A percentile compares a stretch with the other conserved stretches of the same genome.
phyloP scores from a whole-genome alignment of 352 stramenopile species.

The Globisporangium canariense region DNA sequence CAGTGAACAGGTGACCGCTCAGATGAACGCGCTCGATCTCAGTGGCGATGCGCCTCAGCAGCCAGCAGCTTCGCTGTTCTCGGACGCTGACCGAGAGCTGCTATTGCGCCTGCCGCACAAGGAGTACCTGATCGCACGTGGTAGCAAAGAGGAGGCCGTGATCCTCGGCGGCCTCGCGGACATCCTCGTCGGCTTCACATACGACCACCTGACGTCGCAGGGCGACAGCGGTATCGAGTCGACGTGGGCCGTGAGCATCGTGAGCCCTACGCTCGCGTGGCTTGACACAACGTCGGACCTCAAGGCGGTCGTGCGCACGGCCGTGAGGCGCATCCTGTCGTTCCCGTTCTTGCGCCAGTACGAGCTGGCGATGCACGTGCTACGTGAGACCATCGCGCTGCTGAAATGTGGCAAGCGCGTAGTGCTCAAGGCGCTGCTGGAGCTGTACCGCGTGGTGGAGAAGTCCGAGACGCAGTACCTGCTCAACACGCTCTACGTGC shows the following conservation, averaged over 20 bases:
- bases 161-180: constrained; percentile 89
- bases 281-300: constrained; percentile 82
- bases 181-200: constrained; percentile 94
- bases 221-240: constrained; percentile 96
- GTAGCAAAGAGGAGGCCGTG: constrained; percentile 49
- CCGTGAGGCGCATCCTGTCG: constrained; percentile 89
- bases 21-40: constrained; percentile 8
- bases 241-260: constrained; percentile 94
- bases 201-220: constrained; percentile 94
- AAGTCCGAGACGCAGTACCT: constrained; percentile 96
- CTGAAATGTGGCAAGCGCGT: constrained; percentile 84
- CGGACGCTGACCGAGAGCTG: constrained; percentile 69
- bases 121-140: constrained; percentile 69
- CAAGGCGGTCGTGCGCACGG: constrained; percentile 56
- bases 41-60: constrained; percentile 2
- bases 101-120: constrained; percentile 68
- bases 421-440: constrained; percentile 89
- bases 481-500: constrained; percentile 94
- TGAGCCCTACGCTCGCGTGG: constrained; percentile 94
- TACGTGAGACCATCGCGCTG: constrained; percentile 85
- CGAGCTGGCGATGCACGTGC: constrained; percentile 70
- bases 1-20: background rate
- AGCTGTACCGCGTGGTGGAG: constrained; percentile 90
- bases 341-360: constrained; percentile 96
- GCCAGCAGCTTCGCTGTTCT: constrained; percentile 26